Evolutionary conservation across 192 early-diverging fungal genomes (phyloP), one percentile per base, ranked within the genome.

Genomic region (Coemansia sp.): DNA sequence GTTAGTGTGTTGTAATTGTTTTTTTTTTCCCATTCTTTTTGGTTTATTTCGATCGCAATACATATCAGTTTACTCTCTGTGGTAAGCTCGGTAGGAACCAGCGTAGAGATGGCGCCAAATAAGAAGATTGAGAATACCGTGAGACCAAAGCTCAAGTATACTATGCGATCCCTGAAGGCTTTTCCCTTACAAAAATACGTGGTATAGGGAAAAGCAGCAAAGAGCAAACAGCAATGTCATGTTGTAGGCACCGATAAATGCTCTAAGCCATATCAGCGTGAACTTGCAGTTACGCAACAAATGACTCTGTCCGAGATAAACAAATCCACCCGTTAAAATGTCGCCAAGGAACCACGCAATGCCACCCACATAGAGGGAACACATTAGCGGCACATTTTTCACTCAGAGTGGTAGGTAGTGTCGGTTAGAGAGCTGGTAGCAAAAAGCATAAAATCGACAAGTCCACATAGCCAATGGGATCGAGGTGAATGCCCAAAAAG

Each of bases 311-410:
- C 36, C 9, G 5, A 81, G 40, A 26, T 81, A 73, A 20, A 74
- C 69, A 14, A 81, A 37, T 0, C 78, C 78, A 18, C 78, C 51
- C 14, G 78, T 74, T 14, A 71, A 69, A 11, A 81, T 75, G 36
- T 81, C 78, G 48, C 78, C 78, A 1, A 71, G 13, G 3, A 81
- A 55, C 72, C 72, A 81, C 0, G 34, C 24, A 3, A 81, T 56
- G 0, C 46, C 69, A 6, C 73, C 78, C 37, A 75, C 48, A 18
- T 65, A 81, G 9, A 81, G 53, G 3, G 73, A 71, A n/a, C 71
- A 62, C 78, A 81, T 81, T 9, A 75, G 9, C 1, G 72, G 73
- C 10, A 81, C 66, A 35, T 75, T 81, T 56, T 81, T 81, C 16
- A 60, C 73, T 14, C 65, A 65, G 8, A 81, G 63, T 23, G 78